These are phyloP conservation scores for Penicillium odoratum DNA, from an alignment of 495 filamentous ascomycete genomes.

Conservation along the genomic window DNA sequence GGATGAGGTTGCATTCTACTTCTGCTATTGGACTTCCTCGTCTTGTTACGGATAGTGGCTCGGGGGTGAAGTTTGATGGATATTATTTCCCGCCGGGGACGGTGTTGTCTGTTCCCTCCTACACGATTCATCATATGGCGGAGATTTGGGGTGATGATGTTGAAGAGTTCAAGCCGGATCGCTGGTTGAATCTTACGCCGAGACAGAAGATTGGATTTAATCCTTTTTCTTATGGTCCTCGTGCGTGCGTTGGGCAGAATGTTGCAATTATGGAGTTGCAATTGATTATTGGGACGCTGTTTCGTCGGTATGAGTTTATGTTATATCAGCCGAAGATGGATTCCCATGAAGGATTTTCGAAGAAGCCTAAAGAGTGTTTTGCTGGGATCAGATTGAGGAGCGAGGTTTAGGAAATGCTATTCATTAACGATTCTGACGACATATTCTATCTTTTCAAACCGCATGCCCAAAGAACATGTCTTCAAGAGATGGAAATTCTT, in stretches of 20 bases:
- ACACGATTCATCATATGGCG: constrained; percentile 72
- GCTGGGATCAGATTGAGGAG: constrained; percentile 59
- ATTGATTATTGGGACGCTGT: constrained; percentile 69
- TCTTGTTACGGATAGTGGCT: constrained; percentile 55
- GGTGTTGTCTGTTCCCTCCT: constrained; percentile 71
- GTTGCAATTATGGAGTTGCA: constrained; percentile 84
- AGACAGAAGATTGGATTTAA: constrained; percentile 70
- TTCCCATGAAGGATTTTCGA: constrained; percentile 76
- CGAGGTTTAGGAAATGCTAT: not conserved
- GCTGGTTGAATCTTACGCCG: constrained; percentile 60
- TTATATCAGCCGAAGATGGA: constrained; percentile 59
- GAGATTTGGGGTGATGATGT: constrained; percentile 73
- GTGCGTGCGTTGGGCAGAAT: constrained; percentile 73
- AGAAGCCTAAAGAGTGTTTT: constrained; percentile 70
- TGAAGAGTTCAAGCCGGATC: constrained; percentile 72
- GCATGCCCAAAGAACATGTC: constrained; percentile 22
- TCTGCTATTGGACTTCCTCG: constrained; percentile 79
- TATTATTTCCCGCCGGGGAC: constrained; percentile 66
- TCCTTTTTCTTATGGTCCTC: constrained; percentile 72
- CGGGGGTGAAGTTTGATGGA: constrained; percentile 44
- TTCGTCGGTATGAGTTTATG: constrained; percentile 64
- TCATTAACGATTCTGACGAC: not conserved
- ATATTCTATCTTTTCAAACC: not conserved
- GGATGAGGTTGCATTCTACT: constrained; percentile 75
- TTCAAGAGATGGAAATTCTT: constrained; percentile 23